A percentile compares a stretch with the other conserved stretches of the same genome.
Conservation (phyloP, 108 stramenopile genomes). For the Nitzschia palea region DNA sequence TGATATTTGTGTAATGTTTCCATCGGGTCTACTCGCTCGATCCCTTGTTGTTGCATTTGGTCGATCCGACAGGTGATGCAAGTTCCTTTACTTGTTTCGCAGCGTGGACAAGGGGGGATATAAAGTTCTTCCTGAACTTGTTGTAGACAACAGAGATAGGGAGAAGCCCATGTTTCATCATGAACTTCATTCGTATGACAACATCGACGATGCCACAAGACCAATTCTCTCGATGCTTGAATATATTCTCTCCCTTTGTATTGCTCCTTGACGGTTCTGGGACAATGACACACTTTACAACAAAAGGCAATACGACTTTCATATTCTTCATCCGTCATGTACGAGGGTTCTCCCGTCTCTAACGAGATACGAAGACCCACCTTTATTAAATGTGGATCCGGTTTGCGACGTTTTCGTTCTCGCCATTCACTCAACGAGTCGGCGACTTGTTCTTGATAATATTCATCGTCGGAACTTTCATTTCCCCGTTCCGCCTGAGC, state of each 20-base stretch:
- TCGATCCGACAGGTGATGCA: not conserved
- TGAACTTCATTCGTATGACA: conserved; percentile 9
- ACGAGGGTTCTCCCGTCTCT: not conserved
- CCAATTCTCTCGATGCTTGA: not conserved
- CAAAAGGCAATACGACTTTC: conserved; percentile 15
- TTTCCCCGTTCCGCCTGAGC: not conserved
- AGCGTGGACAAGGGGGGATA: not conserved
- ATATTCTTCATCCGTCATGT: conserved; percentile 6
- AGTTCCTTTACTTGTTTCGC: not conserved
- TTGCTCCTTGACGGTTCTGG: not conserved
- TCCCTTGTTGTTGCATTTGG: not conserved
- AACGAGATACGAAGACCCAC: not conserved
- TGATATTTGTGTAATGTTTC: not conserved
- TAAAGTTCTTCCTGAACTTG: not conserved
- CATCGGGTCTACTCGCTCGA: not conserved
- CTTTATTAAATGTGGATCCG: not conserved
- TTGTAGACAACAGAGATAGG: not conserved
- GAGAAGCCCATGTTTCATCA: not conserved
- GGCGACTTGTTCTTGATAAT: not conserved
- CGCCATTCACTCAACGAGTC: not conserved
- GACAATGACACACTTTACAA: conserved; percentile 5
- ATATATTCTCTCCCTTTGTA: not conserved
- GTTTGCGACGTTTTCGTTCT: not conserved
- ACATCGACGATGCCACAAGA: conserved; percentile 9
- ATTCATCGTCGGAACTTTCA: not conserved